These are phyloP conservation scores for Copromyces sp. DNA, from an alignment of 495 filamentous ascomycete species.

Conservation along the genomic window DNA sequence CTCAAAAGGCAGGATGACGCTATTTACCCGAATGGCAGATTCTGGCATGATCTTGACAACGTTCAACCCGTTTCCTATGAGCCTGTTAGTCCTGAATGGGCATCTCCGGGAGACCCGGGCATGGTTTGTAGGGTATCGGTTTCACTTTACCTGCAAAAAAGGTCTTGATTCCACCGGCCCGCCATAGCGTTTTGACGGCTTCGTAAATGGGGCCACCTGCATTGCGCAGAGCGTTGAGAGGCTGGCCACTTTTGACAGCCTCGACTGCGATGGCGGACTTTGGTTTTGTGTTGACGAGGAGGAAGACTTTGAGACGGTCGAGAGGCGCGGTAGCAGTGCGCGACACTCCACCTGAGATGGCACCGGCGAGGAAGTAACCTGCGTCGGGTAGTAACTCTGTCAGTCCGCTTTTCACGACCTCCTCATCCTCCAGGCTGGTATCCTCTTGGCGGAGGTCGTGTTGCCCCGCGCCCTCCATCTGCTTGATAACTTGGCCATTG, in stretches of 20 bases:
- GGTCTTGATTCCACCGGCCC: constrained; percentile 77
- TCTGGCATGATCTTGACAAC: constrained; percentile 97
- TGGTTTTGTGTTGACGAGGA: constrained; percentile 78
- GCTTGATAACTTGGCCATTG: constrained; percentile 2
- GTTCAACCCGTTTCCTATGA: constrained; percentile 84
- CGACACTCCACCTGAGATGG: constrained; percentile 82
- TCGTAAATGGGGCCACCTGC: constrained; percentile 57
- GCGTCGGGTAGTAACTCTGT: constrained; percentile 48
- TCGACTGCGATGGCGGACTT: constrained; percentile 45
- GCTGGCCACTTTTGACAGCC: constrained; percentile 62
- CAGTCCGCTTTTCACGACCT: constrained; percentile 36
- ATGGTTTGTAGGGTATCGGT: neutral
- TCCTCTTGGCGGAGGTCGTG: constrained; percentile 15
- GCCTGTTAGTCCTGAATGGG: constrained; percentile 19
- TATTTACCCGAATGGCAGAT: constrained; percentile 66
- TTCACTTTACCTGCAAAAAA: constrained; percentile 77
- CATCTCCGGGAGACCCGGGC: neutral
- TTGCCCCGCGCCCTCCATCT: constrained; percentile 13
- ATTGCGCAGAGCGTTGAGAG: constrained; percentile 54
- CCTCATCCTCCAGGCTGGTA: constrained; percentile 14
- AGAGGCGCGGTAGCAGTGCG: constrained; percentile 89
- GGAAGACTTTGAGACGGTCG: constrained; percentile 93
- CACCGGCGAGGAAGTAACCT: constrained; percentile 97
- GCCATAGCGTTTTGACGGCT: constrained; percentile 69
- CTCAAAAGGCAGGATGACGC: neutral